Base-by-base conservation (phyloP, 345 rosid genomes). In the Cardamine chenopodiifolia region DNA sequence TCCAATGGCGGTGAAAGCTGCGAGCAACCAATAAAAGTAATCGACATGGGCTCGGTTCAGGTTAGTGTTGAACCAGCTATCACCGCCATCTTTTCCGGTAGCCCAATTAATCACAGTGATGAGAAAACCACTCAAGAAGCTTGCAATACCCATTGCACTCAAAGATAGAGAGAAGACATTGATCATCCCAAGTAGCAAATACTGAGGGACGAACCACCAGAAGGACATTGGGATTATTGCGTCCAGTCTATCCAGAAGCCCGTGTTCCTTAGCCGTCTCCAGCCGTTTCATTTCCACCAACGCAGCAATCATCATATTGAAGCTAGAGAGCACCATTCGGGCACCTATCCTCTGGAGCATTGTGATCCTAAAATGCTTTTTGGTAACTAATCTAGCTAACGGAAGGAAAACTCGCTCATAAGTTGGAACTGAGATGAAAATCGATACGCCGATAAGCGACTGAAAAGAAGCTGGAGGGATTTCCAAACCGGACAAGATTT, bases 171-270 rank as follows among this genome's bases (percentile, higher is more conserved):
- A 74, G 70, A 91, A 90, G 4, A 85, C 87, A 66, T 91, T 95
- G 0, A 82, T 82, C 9, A 89, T 10, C 20, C 89, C 96, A 0
- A 82, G 66, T 4, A 91, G 53, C 35, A 87, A 55, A 59, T 91
- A 90, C 34, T 91, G 98, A 0, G 98, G 98, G 10, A 89, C 83
- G 4, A 94, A 72, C 96, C 95, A 91, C 90, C 92, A 87, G 5
- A 94, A 66, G 4, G 85, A 82, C 88, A 91, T 88, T 0, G 98
- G 98, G 0, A 93, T 79, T 1, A 62, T 49, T 2, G 77, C 86
- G 34, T 83, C 82, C 0, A 94, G 97, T 28, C 15, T 61, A 75
- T 86, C 88, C 2, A 70, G 1, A 0, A 90, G 82, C 69, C 89
- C 90, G 6, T 88, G 81, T 8, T 82, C 75, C 8, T 56, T 70